A percentile compares a stretch with the other conserved stretches of the same genome.
These are phyloP conservation scores for Cladorrhinum sp. DNA, from an alignment of 2,329 filamentous ascomycete genomes.

Conservation along the genomic window DNA sequence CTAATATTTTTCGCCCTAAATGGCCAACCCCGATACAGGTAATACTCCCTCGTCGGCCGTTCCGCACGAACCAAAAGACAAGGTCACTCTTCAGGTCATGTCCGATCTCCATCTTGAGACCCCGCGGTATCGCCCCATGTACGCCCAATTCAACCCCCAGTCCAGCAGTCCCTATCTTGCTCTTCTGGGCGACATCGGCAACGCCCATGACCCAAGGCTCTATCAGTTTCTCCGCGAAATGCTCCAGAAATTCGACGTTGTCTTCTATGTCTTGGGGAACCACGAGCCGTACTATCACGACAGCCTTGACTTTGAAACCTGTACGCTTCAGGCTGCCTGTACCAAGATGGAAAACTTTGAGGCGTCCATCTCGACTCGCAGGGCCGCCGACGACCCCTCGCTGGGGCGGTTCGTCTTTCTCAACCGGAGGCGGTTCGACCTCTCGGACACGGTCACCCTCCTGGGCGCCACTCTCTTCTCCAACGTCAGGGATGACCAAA, in stretches of 20 bases:
- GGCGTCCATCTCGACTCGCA: constrained; percentile 7
- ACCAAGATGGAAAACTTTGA: constrained; percentile 34
- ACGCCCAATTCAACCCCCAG: constrained; percentile 48
- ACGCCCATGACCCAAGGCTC: constrained; percentile 40
- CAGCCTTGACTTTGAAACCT: too few relatives aligned
- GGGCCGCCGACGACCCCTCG: constrained; percentile 18
- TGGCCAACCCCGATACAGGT: neutral
- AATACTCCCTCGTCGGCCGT: too few relatives aligned
- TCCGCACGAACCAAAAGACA: too few relatives aligned
- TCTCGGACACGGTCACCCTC: constrained; percentile 36
- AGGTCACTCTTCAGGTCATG: constrained; percentile 42
- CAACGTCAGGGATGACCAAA: constrained; percentile 31
- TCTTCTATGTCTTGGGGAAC: constrained; percentile 55
- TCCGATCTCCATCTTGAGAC: constrained; percentile 57
- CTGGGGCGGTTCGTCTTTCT: constrained; percentile 42
- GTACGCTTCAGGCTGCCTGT: constrained; percentile 35
- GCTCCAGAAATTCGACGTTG: constrained; percentile 44
- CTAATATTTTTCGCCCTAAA: neutral
- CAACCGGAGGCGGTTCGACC: constrained; percentile 39
- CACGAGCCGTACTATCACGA: constrained; percentile 48
- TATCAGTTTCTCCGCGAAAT: constrained; percentile 47
- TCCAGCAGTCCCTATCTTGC: constrained; percentile 50
- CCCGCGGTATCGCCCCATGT: constrained; percentile 27
- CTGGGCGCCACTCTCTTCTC: constrained; percentile 45
- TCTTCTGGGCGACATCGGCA: constrained; percentile 56